Evolutionary conservation across 2,329 filamentous ascomycete species (phyloP).

Genomic region (Verticillium isaacii): DNA sequence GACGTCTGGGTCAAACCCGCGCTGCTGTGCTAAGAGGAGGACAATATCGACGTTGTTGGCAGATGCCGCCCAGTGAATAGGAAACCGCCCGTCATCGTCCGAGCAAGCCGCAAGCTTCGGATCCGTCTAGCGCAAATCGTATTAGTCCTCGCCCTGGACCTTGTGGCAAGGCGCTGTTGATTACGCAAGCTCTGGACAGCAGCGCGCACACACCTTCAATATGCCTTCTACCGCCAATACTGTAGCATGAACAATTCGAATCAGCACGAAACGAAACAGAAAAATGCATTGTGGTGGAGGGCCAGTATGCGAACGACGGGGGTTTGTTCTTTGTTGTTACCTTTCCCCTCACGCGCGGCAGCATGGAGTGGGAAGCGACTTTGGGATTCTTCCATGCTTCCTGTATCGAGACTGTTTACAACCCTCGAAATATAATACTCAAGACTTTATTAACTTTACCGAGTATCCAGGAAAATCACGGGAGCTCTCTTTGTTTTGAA

Average conservation of each 20-base stretch:
- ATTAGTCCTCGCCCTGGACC: too few species aligned
- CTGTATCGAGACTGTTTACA: too few species aligned
- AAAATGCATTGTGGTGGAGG: neutral
- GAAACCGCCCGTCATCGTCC: slow-evolving; percentile 84
- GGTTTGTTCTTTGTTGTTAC: slow-evolving; percentile 41
- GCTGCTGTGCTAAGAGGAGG: slow-evolving; percentile 62
- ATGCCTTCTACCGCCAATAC: slow-evolving; percentile 65
- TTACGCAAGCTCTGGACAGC: slow-evolving; percentile 23
- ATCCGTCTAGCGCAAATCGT: slow-evolving; percentile 53
- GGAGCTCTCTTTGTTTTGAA: too few species aligned
- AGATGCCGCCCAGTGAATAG: slow-evolving; percentile 91
- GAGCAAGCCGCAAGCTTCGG: slow-evolving; percentile 66
- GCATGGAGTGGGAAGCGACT: slow-evolving; percentile 81
- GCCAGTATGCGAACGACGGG: neutral
- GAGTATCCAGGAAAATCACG: too few species aligned
- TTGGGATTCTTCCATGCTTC: slow-evolving; percentile 23
- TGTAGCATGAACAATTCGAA: slow-evolving; percentile 27
- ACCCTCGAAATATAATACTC: too few species aligned
- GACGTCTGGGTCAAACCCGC: slow-evolving; percentile 78
- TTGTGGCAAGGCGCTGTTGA: too few species aligned
- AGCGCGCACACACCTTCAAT: slow-evolving; percentile 19
- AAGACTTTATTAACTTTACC: too few species aligned
- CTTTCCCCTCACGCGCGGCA: slow-evolving; percentile 77
- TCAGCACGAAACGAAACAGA: neutral
- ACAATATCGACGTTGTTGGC: slow-evolving; percentile 75